These are phyloP conservation scores for Hygrocybe coccinea DNA, from an alignment of 768 basidiomycete species.

Conservation along the genomic window DNA sequence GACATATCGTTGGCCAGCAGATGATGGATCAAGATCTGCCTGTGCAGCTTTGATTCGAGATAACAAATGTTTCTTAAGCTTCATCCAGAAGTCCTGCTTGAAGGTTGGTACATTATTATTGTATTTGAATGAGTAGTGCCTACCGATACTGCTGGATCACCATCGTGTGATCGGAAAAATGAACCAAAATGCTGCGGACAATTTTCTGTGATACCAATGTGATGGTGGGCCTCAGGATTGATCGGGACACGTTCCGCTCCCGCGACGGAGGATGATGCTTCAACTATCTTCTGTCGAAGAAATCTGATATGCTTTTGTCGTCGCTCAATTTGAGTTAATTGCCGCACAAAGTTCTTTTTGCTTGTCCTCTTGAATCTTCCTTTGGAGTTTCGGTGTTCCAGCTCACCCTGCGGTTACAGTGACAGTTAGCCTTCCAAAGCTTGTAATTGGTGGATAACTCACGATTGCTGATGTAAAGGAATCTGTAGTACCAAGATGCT, in stretches of 20 bases:
- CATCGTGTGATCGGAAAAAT: not conserved
- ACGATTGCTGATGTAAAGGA: constrained; percentile 32
- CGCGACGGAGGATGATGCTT: no score
- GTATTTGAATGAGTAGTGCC: not conserved
- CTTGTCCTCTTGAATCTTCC: constrained; percentile 23
- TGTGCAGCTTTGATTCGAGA: constrained; percentile 4
- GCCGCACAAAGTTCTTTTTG: constrained; percentile 13
- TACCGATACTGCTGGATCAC: constrained; percentile 5
- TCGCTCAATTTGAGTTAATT: constrained; percentile 21
- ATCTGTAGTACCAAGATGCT: constrained; percentile 31
- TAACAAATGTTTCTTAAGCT: constrained; percentile 25
- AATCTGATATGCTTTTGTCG: not conserved
- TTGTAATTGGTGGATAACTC: constrained; percentile 7
- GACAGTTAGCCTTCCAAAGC: not conserved
- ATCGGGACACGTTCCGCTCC: not conserved
- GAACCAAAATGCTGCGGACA: not conserved
- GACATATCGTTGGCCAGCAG: not conserved
- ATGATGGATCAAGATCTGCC: not conserved
- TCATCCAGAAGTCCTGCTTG: constrained; percentile 23
- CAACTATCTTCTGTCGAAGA: not conserved
- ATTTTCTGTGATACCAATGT: not conserved
- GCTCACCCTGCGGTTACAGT: constrained; percentile 27
- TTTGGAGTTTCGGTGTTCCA: constrained; percentile 30
- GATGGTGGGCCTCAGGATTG: not conserved
- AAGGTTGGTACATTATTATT: not conserved